These are phyloP conservation scores for Primulina huaijiensis DNA, from an alignment of 257 asterid genomes.

Conservation along the genomic window DNA sequence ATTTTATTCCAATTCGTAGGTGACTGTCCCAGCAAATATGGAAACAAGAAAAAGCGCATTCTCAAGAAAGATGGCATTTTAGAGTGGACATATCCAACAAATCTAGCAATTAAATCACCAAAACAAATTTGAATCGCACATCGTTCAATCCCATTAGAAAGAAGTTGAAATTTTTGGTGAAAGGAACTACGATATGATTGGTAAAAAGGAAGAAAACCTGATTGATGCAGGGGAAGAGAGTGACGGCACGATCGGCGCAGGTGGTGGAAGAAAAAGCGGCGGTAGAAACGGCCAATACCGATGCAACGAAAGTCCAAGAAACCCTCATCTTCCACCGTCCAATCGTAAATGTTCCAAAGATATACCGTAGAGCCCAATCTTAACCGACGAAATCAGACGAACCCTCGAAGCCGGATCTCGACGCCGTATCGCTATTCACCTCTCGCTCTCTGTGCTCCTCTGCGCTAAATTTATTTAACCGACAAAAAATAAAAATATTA, in stretches of 20 bases:
- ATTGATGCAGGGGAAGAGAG: conserved; percentile 23
- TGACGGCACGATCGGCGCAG: conserved; percentile 24
- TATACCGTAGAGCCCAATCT: conserved; percentile 24
- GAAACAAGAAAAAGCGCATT: not conserved
- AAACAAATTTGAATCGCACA: conserved; percentile 3
- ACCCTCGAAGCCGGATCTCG: conserved; percentile 39
- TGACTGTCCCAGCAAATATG: not conserved
- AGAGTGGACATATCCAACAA: not conserved
- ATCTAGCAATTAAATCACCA: not conserved
- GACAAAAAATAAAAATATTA: too few relatives aligned
- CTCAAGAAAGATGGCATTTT: not conserved
- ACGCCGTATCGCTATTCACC: conserved; percentile 7
- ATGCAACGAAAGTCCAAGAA: conserved; percentile 38
- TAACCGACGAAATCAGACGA: conserved; percentile 2
- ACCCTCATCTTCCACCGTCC: conserved; percentile 40
- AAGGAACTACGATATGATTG: not conserved
- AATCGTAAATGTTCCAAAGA: not conserved
- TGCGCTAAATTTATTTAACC: too few relatives aligned
- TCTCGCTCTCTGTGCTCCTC: not conserved
- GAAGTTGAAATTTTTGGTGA: not conserved
- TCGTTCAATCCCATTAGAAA: not conserved
- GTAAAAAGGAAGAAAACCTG: conserved; percentile 29
- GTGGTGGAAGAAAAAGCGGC: conserved; percentile 33
- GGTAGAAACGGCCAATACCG: conserved; percentile 40
- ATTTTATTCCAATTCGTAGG: not conserved